These are phyloP conservation scores for Cryptosporidium sp. DNA, from an alignment of 169 alveolate genomes.

Conservation along the genomic window DNA sequence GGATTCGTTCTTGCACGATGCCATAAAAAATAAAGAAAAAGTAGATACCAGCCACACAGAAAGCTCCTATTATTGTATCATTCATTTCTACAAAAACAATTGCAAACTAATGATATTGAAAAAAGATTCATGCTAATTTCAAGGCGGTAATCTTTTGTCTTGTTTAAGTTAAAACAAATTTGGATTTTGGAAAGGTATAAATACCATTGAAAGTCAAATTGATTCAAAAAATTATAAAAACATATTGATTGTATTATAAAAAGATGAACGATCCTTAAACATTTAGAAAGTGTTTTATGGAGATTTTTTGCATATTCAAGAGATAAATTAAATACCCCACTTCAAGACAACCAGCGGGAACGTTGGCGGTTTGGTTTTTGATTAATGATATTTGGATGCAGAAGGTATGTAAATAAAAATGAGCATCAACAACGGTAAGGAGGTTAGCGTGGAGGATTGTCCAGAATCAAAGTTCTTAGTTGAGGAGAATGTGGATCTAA, in stretches of 20 bases:
- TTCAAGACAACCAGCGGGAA: slow-evolving; percentile 4
- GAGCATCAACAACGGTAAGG: slow-evolving; percentile 80
- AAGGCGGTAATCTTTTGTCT: not conserved
- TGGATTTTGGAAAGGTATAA: not conserved
- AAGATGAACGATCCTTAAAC: not conserved
- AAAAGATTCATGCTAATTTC: not conserved
- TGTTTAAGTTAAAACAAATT: too few species aligned
- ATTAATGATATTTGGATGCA: not conserved
- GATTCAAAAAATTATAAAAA: too few species aligned
- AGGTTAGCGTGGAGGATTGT: slow-evolving; percentile 84
- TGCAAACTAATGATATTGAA: not conserved
- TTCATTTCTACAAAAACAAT: slow-evolving; percentile 30
- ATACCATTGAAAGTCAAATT: too few species aligned
- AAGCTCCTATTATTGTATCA: slow-evolving; percentile 22
- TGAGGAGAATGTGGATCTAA: slow-evolving; percentile 80
- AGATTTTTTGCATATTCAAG: not conserved
- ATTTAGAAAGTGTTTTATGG: not conserved
- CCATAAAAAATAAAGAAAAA: slow-evolving; percentile 70
- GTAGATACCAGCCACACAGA: slow-evolving; percentile 46
- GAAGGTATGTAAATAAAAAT: not conserved
- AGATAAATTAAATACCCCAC: slow-evolving; percentile 11
- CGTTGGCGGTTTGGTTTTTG: not conserved
- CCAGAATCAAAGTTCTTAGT: slow-evolving; percentile 83
- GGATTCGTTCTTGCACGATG: slow-evolving; percentile 53
- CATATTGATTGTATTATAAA: too few species aligned